Evolutionary conservation across 129 eudicot genomes (phyloP).

Genomic region (Glebionis coronaria): DNA sequence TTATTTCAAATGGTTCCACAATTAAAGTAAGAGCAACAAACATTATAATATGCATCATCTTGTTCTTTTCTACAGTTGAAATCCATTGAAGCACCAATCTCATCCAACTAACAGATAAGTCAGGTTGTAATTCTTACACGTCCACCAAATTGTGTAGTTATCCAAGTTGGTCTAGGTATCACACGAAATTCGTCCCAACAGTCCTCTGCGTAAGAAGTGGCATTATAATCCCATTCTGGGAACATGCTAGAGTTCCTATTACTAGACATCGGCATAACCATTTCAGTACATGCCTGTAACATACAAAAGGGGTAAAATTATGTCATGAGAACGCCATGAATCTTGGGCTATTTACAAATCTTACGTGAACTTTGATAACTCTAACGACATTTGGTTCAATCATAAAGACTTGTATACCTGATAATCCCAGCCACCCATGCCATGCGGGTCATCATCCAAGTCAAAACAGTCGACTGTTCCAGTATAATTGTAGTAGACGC

Average conservation of each 20-base stretch:
- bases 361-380: background rate
- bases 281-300: slow-evolving; percentile 90
- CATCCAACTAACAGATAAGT: background rate
- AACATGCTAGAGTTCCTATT: slow-evolving; percentile 67
- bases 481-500: slow-evolving; percentile 79
- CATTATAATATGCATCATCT: background rate
- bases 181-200: slow-evolving; percentile 60
- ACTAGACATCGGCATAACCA: slow-evolving; percentile 90
- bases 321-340: background rate
- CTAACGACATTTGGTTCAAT: background rate
- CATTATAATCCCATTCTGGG: slow-evolving; percentile 52
- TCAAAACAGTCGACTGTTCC: slow-evolving; percentile 71
- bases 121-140: slow-evolving; percentile 43
- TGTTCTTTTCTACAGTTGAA: background rate
- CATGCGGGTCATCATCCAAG: slow-evolving; percentile 87
- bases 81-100: background rate
- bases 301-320: background rate
- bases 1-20: background rate
- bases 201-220: slow-evolving; percentile 39
- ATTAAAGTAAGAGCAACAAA: slow-evolving; percentile 1
- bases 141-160: slow-evolving; percentile 90
- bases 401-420: slow-evolving; percentile 42
- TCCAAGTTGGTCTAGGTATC: slow-evolving; percentile 80
- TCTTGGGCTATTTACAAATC: background rate
- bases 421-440: slow-evolving; percentile 95